Conservation (phyloP, 2,329 filamentous ascomycete genomes). For the Ophiostoma novo-ulmi region DNA sequence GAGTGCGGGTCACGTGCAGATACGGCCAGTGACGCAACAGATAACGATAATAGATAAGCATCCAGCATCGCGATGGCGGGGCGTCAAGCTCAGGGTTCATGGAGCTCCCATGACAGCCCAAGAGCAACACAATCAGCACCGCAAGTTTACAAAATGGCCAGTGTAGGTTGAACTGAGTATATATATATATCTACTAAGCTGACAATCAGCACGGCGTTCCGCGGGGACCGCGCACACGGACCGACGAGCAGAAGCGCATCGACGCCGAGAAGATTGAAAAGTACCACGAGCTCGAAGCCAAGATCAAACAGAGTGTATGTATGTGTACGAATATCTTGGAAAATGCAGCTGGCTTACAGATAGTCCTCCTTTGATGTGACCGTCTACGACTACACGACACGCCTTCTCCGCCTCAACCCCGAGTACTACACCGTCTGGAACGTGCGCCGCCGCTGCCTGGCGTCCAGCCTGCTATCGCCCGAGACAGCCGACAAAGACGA, state of each 20-base stretch:
- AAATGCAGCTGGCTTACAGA: not conserved
- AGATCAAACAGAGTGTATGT: constrained; percentile 60
- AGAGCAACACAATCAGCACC: not conserved
- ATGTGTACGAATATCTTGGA: not conserved
- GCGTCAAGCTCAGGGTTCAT: not conserved
- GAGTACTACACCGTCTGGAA: constrained; percentile 94
- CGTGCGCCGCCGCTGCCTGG: constrained; percentile 68
- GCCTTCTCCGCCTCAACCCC: constrained; percentile 69
- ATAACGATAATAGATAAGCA: not conserved
- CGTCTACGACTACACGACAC: constrained; percentile 64
- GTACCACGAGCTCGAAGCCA: constrained; percentile 66
- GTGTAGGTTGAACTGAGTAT: not conserved
- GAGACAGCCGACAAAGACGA: constrained; percentile 34
- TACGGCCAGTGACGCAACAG: constrained; percentile 9
- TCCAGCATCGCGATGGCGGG: not conserved
- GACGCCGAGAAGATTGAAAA: constrained; percentile 70
- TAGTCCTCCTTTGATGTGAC: constrained; percentile 45
- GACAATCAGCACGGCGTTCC: constrained; percentile 71
- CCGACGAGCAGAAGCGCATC: constrained; percentile 64
- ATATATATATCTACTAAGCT: not conserved
- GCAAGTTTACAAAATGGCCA: constrained; percentile 1
- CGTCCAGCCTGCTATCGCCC: constrained; percentile 49
- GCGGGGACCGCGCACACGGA: constrained; percentile 58
- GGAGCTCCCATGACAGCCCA: not conserved
- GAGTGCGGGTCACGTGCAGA: not conserved